Conservation (phyloP, 768 basidiomycete genomes). For the Tulasnella sp. region DNA sequence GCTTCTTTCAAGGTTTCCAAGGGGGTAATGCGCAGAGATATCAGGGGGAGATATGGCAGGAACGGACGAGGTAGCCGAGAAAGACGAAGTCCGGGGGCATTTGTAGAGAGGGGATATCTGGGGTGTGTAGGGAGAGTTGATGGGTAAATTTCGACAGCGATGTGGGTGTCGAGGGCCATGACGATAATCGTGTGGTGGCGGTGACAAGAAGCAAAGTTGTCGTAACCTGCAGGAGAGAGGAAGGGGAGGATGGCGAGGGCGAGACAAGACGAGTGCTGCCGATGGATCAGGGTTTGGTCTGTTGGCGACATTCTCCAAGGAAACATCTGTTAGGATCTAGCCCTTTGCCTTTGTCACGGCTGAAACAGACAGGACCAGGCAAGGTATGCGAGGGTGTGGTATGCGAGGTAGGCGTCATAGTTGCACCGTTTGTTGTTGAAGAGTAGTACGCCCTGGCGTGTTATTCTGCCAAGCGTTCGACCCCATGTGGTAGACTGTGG, state of each 20-base stretch:
- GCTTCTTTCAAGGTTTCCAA: constrained; percentile 71
- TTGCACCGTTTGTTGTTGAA: neutral
- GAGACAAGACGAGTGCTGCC: neutral
- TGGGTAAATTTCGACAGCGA: neutral
- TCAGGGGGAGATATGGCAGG: constrained; percentile 26
- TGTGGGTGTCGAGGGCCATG: neutral
- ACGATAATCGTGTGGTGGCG: neutral
- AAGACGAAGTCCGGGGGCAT: neutral
- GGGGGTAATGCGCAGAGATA: constrained; percentile 54
- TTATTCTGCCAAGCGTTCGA: neutral
- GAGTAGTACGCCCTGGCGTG: neutral
- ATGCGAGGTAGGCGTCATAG: constrained; percentile 13
- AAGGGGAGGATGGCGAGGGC: neutral
- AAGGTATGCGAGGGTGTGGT: constrained; percentile 13
- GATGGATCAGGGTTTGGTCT: neutral
- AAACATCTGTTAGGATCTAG: neutral
- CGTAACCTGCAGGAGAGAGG: neutral
- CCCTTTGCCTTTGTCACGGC: neutral
- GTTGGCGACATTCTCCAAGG: neutral
- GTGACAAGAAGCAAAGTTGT: constrained; percentile 1
- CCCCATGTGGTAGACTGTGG: neutral
- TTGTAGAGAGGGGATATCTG: neutral
- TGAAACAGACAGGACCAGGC: neutral
- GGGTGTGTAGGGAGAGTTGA: neutral
- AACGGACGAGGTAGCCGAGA: constrained; percentile 20